A percentile compares a stretch with the other conserved stretches of the same genome.
These are phyloP conservation scores for Platanthera zijinensis DNA, from an alignment of 106 monocot species.

Conservation along the genomic window DNA sequence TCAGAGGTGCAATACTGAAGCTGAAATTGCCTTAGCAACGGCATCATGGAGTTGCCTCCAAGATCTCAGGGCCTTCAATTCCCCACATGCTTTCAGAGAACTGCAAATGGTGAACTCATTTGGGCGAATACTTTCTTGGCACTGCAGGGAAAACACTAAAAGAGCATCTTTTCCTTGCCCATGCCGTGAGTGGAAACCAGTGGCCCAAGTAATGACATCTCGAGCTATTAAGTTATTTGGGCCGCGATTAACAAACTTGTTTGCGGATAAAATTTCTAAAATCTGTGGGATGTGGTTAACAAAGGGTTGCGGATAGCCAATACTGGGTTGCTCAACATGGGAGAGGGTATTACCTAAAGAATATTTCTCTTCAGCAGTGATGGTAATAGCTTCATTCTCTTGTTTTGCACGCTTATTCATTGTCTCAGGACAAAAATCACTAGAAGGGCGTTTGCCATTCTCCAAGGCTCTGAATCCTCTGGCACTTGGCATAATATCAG, in stretches of 20 bases:
- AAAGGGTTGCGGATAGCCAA: no score
- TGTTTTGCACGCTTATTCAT: not conserved
- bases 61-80: slow-evolving; percentile 44
- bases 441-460: not conserved
- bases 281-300: no score
- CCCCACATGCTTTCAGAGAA: slow-evolving; percentile 67
- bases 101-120: slow-evolving; percentile 83
- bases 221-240: slow-evolving; percentile 22
- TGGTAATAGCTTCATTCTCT: not conserved
- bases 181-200: slow-evolving; percentile 44
- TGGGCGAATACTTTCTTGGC: slow-evolving; percentile 20
- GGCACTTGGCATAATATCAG: not conserved
- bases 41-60: slow-evolving; percentile 75
- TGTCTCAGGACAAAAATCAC: not conserved
- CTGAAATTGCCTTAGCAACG: slow-evolving; percentile 31
- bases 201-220: slow-evolving; percentile 73
- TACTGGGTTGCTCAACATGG: no score
- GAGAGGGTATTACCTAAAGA: not conserved
- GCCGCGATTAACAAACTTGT: slow-evolving; percentile 8
- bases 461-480: not conserved
- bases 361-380: not conserved
- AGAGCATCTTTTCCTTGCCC: slow-evolving; percentile 45
- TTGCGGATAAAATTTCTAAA: slow-evolving; percentile 3
- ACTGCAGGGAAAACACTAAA: slow-evolving; percentile 51
- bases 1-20: no score